These are phyloP conservation scores for Pseudocercospora pini-densiflorae DNA, from an alignment of 2,329 filamentous ascomycete genomes.

Conservation along the genomic window DNA sequence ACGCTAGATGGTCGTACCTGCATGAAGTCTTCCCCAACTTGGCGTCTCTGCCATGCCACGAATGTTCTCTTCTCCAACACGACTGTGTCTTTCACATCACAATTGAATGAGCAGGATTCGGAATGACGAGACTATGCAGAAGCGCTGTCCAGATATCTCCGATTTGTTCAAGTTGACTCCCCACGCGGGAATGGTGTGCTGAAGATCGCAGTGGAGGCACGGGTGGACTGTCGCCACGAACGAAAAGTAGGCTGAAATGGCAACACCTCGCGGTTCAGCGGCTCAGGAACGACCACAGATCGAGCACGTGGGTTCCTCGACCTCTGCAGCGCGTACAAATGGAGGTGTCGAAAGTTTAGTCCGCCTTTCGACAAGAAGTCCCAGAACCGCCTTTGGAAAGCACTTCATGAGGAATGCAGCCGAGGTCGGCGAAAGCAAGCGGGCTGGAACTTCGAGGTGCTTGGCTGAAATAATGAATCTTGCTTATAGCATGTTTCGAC, in stretches of 20 bases:
- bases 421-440: not conserved
- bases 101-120: not conserved
- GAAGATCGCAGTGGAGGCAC: not conserved
- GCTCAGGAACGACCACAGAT: not conserved
- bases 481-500: too few species aligned
- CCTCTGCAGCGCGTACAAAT: not conserved
- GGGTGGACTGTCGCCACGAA: not conserved
- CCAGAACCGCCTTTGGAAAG: not conserved
- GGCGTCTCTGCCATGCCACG: not conserved
- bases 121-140: not conserved
- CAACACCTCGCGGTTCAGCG: not conserved
- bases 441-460: too few species aligned
- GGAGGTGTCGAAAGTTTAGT: not conserved
- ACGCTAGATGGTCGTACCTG: constrained; percentile 4
- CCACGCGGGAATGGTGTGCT: not conserved
- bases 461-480: too few species aligned
- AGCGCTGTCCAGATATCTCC: not conserved
- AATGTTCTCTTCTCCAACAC: not conserved
- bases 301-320: not conserved
- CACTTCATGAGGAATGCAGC: not conserved
- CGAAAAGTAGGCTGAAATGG: not conserved
- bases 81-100: not conserved
- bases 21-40: constrained; percentile 1
- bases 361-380: not conserved
- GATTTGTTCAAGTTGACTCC: not conserved